Percentiles rank a stretch among this genome's conserved stretches.
phyloP scores from a whole-genome alignment of 2,329 filamentous ascomycete genomes.

The Zymoseptoria ardabiliae region DNA sequence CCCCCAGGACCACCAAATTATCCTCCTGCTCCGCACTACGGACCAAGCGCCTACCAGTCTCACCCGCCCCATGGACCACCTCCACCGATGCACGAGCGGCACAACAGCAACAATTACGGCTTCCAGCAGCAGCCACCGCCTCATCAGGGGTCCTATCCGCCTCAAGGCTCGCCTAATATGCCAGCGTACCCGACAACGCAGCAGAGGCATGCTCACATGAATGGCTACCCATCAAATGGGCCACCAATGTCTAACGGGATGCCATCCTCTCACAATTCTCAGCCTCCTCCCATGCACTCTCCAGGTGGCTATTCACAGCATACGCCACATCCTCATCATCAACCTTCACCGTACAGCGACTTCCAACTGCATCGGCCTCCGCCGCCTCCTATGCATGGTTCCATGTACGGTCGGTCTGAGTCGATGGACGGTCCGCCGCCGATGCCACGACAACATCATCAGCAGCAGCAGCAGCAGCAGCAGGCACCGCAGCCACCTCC shows the following conservation, averaged over 20 bases:
- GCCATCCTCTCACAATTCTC: conserved; percentile 31
- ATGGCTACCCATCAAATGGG: conserved; percentile 20
- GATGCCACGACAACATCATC: conserved; percentile 5
- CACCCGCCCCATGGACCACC: conserved; percentile 7
- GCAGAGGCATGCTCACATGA: conserved; percentile 4
- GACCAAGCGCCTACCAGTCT: conserved; percentile 20
- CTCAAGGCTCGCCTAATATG: conserved; percentile 4
- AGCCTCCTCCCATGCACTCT: conserved; percentile 21
- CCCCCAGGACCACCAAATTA: background rate
- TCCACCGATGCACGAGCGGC: conserved; percentile 19
- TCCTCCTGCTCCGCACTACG: conserved; percentile 13
- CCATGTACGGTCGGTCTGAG: conserved; percentile 3
- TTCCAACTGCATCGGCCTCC: conserved; percentile 12
- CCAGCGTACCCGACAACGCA: background rate
- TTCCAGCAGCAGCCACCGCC: conserved; percentile 13
- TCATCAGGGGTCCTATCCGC: conserved; percentile 8
- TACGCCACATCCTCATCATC: conserved; percentile 12
- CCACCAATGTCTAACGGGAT: conserved; percentile 29
- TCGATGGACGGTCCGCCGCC: conserved; percentile 7
- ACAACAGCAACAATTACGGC: conserved; percentile 16
- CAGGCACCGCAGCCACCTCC: conserved; percentile 8
- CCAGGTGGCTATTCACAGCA: conserved; percentile 11
- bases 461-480: conserved; percentile 16
- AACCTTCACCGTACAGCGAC: conserved; percentile 12
- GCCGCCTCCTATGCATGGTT: conserved; percentile 9